Evolutionary conservation across 805 yeast species (phyloP).

Genomic region (Cyberlindnera euphorbiiphila): DNA sequence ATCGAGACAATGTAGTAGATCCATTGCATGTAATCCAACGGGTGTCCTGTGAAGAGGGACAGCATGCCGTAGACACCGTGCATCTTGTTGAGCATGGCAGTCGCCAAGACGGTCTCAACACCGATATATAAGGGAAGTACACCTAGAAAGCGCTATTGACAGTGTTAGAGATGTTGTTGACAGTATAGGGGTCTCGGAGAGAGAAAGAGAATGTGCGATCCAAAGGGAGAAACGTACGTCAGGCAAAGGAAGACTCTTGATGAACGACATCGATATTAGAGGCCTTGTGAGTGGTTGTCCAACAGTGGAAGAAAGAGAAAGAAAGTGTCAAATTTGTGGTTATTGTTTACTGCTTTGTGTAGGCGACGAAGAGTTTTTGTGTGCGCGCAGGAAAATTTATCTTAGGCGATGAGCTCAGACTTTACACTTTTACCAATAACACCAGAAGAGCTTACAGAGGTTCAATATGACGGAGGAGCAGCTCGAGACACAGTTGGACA

Average conservation of each 20-base stretch:
- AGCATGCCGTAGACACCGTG: conserved; percentile 85
- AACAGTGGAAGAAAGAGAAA: too few relatives aligned
- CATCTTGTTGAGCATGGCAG: conserved; percentile 80
- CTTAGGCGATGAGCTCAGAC: conserved; percentile 9
- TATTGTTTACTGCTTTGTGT: too few relatives aligned
- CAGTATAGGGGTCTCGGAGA: conserved; percentile 2
- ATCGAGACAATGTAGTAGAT: conserved; percentile 65
- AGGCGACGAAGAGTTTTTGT: not conserved
- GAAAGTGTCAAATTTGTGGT: too few relatives aligned
- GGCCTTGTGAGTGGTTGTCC: too few relatives aligned
- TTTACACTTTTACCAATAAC: not conserved
- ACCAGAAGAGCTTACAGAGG: not conserved
- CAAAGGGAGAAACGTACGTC: conserved; percentile 13
- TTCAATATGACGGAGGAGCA: conserved; percentile 1
- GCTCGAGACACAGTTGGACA: conserved; percentile 1
- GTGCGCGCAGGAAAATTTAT: conserved; percentile 6
- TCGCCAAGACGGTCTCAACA: conserved; percentile 73
- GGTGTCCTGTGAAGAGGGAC: conserved; percentile 87
- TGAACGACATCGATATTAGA: conserved; percentile 17
- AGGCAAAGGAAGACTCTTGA: conserved; percentile 10
- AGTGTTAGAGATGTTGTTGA: conserved; percentile 28
- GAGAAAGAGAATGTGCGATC: too few relatives aligned
- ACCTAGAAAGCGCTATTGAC: conserved; percentile 58
- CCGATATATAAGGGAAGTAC: conserved; percentile 79
- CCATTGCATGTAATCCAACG: conserved; percentile 81